Base-by-base conservation (phyloP, 1,284 basidiomycete genomes). In the Microbotryum lychnidis-dioicae region DNA sequence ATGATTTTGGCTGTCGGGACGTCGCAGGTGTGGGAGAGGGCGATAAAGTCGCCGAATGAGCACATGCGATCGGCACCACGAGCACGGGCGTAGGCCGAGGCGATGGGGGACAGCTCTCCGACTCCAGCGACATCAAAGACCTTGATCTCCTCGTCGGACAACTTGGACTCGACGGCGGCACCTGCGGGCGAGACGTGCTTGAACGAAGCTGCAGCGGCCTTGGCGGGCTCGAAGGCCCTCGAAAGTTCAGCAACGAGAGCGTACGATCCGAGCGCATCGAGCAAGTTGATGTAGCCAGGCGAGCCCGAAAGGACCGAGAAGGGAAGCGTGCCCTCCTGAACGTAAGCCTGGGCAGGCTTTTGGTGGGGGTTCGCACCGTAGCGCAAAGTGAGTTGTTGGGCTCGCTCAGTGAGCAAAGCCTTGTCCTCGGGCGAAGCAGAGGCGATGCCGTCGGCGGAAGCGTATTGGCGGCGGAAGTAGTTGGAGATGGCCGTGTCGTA, bases 291-390 rank as follows among this genome's bases (percentile, higher is more conserved):
- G 78, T 97, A 98, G 49, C 94, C 96, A 9, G 94, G 96, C 29
- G 93, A 93, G 25, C 96, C 96, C 70, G 84, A 87, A 21, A 98
- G 81, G 49, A 87, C 93, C 80, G 88, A 96, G 82, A 98, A 93
- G 31, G 96, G 94, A 65, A 99, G 81, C 73, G 86, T 84, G 55
- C 92, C 92, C 61, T 87, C 82, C 12, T 87, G 83, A 25, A 98
- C 92, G 72, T 87, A 98, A 0, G 96, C 94, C 77, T 97, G 93
- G 2, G 96, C 96, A 37, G 94, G 96, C 79, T 92, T 96, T 76
- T 99, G 96, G 75, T 98, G 96, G 6, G 96, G 96, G 78, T 99
- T 98, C 45, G 92, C 92, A 58, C 96, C 96, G 76, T 98, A 98
- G 60, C 94, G 83, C 64, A 99, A 80, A 9, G 90, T 80, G 69